Evolutionary conservation across 2,329 filamentous ascomycete species (phyloP).

Genomic region (Penicillium capsulatum): DNA sequence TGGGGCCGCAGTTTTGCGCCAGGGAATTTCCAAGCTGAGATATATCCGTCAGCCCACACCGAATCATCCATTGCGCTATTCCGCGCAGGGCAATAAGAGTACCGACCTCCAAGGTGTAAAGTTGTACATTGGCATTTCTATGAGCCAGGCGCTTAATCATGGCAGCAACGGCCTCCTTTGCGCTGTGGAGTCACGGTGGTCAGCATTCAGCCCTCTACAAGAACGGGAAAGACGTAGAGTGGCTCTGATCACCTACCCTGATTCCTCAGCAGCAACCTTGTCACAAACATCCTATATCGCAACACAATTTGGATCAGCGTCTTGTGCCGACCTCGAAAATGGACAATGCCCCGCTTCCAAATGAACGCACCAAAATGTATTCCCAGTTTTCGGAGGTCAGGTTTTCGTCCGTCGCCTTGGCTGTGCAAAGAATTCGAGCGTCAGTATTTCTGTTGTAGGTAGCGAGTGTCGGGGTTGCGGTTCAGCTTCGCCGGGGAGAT

Average conservation of each 20-base stretch:
- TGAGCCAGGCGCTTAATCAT: constrained; percentile 90
- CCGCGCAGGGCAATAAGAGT: not conserved
- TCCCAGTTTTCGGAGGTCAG: constrained; percentile 82
- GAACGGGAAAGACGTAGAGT: not conserved
- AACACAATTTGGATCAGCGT: constrained; percentile 16
- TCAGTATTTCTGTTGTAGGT: constrained; percentile 21
- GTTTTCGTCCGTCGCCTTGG: constrained; percentile 94
- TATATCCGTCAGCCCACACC: constrained; percentile 7
- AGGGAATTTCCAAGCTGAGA: constrained; percentile 77
- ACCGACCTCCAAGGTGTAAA: constrained; percentile 81
- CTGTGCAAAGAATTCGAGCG: constrained; percentile 40
- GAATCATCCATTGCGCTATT: not conserved
- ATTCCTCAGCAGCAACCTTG: constrained; percentile 51
- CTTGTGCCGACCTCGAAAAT: not conserved
- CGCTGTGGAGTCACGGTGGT: constrained; percentile 35
- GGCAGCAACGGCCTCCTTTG: constrained; percentile 81
- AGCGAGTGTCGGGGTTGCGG: not conserved
- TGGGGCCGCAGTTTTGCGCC: constrained; percentile 83
- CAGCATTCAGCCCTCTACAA: constrained; percentile 8
- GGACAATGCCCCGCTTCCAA: constrained; percentile 1
- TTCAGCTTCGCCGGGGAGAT: not conserved
- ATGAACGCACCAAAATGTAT: constrained; percentile 55
- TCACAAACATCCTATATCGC: constrained; percentile 55
- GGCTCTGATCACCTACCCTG: constrained; percentile 36
- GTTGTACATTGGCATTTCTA: constrained; percentile 91